These are phyloP conservation scores for Cryphonectria naterciae DNA, from an alignment of 2,329 filamentous ascomycete genomes.

Conservation along the genomic window DNA sequence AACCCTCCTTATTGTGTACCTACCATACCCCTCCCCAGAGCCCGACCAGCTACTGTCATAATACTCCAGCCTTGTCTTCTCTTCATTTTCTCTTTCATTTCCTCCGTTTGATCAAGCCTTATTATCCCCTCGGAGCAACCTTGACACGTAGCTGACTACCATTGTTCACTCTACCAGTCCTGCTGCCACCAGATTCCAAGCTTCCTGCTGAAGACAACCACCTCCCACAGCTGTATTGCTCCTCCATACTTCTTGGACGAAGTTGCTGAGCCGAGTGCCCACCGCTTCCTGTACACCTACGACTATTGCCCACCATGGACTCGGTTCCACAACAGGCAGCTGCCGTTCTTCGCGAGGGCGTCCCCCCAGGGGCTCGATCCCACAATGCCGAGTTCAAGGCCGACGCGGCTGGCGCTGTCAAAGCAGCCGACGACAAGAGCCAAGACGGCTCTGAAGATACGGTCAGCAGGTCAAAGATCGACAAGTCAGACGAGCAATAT, in stretches of 20 bases:
- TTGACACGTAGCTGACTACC: neutral
- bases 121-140: neutral
- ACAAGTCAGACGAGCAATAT: neutral
- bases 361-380: slow-evolving; percentile 7
- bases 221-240: neutral
- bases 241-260: neutral
- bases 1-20: neutral
- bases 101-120: neutral
- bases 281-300: neutral
- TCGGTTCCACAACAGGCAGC: slow-evolving; percentile 11
- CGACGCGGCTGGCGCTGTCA: neutral
- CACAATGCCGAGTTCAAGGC: slow-evolving; percentile 19
- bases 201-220: neutral
- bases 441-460: slow-evolving; percentile 3
- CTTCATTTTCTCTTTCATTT: neutral
- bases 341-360: slow-evolving; percentile 20
- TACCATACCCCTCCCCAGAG: neutral
- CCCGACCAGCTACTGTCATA: neutral
- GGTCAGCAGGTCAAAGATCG: slow-evolving; percentile 7
- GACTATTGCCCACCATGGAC: slow-evolving; percentile 12
- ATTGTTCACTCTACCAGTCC: neutral
- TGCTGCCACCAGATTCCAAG: neutral
- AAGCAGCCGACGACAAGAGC: slow-evolving; percentile 9
- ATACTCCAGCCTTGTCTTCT: neutral
- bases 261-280: too few species aligned